Base-by-base conservation (phyloP, 371 early-diverging fungal genomes). In the Batkoa obscura region DNA sequence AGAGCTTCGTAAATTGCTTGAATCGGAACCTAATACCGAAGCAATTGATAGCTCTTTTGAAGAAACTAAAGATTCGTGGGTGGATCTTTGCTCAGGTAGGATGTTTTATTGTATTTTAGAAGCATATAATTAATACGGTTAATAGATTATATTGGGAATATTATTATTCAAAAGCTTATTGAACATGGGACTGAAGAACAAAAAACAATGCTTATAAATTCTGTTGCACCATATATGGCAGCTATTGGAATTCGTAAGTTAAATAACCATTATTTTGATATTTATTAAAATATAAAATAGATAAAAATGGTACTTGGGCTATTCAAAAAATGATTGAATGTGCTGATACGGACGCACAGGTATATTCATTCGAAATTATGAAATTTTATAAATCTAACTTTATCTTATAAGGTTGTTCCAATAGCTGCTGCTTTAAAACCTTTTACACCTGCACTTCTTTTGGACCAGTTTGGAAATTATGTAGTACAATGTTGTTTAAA, bases 391-490 rank as follows among this genome's bases (percentile, higher is more conserved):
- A 37, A 15, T 41, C n/a, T 53, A 32, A 5, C 8, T 43, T 33
- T 13, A 15, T 68, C 82, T n/a, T 66, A 74, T 4, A 81, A 89
- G 71, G 81, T 86, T 8, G 63, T 72, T 3, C 66, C 78, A 8
- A 80, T 93, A 30, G 80, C 82, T 58, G 63, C 70, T 3, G 71
- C 78, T 50, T 69, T 93, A 51, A 75, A 72, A 48, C 78, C 84
- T 3, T 90, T 73, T 68, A 81, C 89, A 6, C 92, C 94, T 4
- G 81, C 86, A 30, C 72, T 96, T 35, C 73, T 96, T 34, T 68
- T 92, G 56, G 95, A 96, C 70, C 95, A 92, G 62, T 90, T 93
- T 68, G 97, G 95, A 59, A 96, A 96, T 72, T 96, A 96, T 66
- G 95, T 96, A 1, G 90, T 94, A 4, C 97, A 96, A 67, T 88